A percentile compares a stretch with the other conserved stretches of the same genome.
phyloP scores from a whole-genome alignment of 208 protist species.

The Acanthamoeba sp. region DNA sequence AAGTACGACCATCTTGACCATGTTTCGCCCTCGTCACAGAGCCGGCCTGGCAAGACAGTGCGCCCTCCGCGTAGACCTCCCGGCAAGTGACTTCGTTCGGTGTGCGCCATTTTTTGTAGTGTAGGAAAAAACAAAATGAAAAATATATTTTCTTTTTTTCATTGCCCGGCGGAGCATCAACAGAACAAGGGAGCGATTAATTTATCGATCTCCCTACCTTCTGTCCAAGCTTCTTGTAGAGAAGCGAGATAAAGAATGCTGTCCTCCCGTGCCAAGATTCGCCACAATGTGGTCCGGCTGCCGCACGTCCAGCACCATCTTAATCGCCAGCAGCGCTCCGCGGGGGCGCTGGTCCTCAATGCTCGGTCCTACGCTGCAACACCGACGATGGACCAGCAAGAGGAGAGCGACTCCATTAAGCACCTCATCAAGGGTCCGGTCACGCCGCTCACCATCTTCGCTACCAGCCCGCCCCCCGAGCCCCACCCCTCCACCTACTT shows the following conservation, averaged over 20 bases:
- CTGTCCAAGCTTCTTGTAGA: background rate
- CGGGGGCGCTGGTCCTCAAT: background rate
- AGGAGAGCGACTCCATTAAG: background rate
- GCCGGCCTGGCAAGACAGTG: too few relatives aligned
- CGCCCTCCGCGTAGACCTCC: background rate
- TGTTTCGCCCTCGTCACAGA: too few relatives aligned
- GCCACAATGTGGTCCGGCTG: background rate
- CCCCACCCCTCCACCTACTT: slow-evolving; percentile 4
- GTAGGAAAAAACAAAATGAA: background rate
- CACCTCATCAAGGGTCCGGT: slow-evolving; percentile 33
- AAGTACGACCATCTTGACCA: too few relatives aligned
- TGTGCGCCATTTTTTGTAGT: background rate
- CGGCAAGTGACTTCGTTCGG: background rate
- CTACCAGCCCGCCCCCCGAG: background rate
- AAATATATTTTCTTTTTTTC: background rate
- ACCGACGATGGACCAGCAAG: background rate
- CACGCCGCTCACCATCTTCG: slow-evolving; percentile 34
- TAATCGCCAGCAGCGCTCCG: background rate
- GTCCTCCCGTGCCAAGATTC: background rate
- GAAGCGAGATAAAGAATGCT: background rate
- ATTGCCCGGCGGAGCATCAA: background rate
- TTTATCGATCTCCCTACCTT: background rate
- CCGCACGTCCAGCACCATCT: background rate
- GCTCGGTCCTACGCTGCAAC: background rate
- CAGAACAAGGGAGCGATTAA: background rate